Evolutionary conservation across 192 early-diverging fungal genomes (phyloP), one percentile per base, ranked within the genome.

Genomic region (Rhizoclosmatium sp.): DNA sequence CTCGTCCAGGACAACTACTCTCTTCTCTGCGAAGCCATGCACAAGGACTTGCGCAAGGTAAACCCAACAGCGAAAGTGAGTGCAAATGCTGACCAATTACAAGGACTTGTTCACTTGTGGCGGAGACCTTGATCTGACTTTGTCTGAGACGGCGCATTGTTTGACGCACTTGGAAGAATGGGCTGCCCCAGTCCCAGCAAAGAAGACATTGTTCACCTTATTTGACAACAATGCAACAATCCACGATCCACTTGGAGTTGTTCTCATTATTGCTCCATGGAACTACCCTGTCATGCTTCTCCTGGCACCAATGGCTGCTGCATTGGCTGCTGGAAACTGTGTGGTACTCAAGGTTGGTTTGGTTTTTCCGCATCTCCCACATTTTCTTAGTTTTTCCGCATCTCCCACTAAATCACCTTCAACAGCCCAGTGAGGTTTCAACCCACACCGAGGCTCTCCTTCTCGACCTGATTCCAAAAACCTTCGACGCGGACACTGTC

Each of bases 281-380:
- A 72, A 59, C 60, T 80, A 75, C 76, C 81, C 90, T 40, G 77
- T 92, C 39, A 85, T 91, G 41, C 84, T 99, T 16, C 23, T 89
- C 44, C 71, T 97, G 4, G 77, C 84, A 23, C 96, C 97, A 4
- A 76, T 96, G 39, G 86, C 93, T 2, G 91, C 92, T 21, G 95
- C 95, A 4, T 88, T 99, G 78, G 95, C 96, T 10, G 97, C 93
- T 3, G 97, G 97, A 21, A 97, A 97, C 87, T 91, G 91, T 3
- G 82, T 78, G 23, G 58, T 88, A 44, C 51, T 88, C 73, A 88
- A 88, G 82, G 80, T 78, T 31, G 48, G 78, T 19, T 14, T 31
- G 31, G 31, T 31, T 31, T n/a, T n/a, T n/a, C 10, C 16, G 19
- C 21, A 12, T 12, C 10, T 65, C 64, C 10, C 16, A 12, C 64